Percentiles rank a stretch among this genome's conserved stretches.
Evolutionary conservation across 1,284 basidiomycete genomes (phyloP).

Genomic region (Cryptococcus hybrid): DNA sequence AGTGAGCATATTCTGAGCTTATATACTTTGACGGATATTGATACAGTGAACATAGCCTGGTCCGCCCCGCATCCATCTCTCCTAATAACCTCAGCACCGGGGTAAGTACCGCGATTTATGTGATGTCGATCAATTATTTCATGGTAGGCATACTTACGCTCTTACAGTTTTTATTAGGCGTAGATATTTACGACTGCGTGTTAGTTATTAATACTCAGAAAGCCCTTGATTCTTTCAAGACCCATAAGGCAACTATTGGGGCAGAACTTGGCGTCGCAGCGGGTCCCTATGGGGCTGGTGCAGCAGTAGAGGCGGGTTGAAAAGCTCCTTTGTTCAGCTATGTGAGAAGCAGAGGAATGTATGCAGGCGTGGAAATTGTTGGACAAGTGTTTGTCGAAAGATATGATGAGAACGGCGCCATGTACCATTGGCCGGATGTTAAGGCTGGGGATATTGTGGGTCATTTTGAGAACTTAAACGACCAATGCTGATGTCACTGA

Average conservation of each 20-base stretch:
- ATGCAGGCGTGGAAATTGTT: conserved; percentile 53
- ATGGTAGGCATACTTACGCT: background rate
- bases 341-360: conserved; percentile 50
- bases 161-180: conserved; percentile 46
- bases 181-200: conserved; percentile 54
- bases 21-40: background rate
- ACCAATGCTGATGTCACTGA: background rate
- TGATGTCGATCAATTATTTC: background rate
- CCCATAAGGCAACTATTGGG: conserved; percentile 56
- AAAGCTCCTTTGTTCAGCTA: conserved; percentile 51
- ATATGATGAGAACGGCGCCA: conserved; percentile 47
- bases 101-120: conserved; percentile 12
- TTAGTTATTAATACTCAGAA: conserved; percentile 53
- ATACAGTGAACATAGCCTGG: conserved; percentile 45
- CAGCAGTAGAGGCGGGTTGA: conserved; percentile 49
- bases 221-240: conserved; percentile 54
- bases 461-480: background rate
- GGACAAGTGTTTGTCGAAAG: conserved; percentile 52
- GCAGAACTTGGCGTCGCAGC: conserved; percentile 55
- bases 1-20: background rate
- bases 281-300: conserved; percentile 56
- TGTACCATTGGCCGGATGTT: conserved; percentile 52
- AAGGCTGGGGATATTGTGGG: conserved; percentile 51
- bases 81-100: conserved; percentile 55
- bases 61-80: conserved; percentile 54